These are phyloP conservation scores for Venturia oleaginea DNA, from an alignment of 2,329 filamentous ascomycete species.

Conservation along the genomic window DNA sequence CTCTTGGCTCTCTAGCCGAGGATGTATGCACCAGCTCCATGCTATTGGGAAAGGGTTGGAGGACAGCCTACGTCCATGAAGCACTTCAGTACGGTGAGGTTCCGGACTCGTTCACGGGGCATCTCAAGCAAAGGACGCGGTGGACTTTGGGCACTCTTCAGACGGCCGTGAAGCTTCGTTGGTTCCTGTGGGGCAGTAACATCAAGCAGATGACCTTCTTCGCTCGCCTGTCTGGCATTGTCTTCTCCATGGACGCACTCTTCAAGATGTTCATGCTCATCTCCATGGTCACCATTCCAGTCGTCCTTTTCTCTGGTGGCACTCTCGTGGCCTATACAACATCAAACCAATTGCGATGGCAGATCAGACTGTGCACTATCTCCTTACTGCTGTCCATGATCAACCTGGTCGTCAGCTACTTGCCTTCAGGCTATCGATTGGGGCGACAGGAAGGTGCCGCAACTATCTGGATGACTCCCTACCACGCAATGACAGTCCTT, in stretches of 20 bases:
- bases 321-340: constrained; percentile 48
- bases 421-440: constrained; percentile 50
- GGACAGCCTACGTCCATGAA: constrained; percentile 43
- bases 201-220: constrained; percentile 46
- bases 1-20: constrained; percentile 27
- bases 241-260: constrained; percentile 36
- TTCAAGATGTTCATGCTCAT: constrained; percentile 48
- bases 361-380: constrained; percentile 48
- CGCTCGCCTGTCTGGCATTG: constrained; percentile 50
- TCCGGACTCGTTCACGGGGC: constrained; percentile 46
- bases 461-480: constrained; percentile 55
- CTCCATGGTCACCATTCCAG: constrained; percentile 49
- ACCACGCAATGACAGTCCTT: constrained; percentile 49
- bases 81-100: constrained; percentile 52
- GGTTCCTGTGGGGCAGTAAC: constrained; percentile 47
- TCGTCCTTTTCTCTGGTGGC: constrained; percentile 49
- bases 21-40: constrained; percentile 28
- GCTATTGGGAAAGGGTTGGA: constrained; percentile 23
- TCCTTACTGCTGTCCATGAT: constrained; percentile 43
- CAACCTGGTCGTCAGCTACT: constrained; percentile 49
- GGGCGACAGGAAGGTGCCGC: constrained; percentile 48
- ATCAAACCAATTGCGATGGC: constrained; percentile 47
- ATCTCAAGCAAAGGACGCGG: constrained; percentile 44
- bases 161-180: constrained; percentile 51
- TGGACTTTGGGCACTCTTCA: constrained; percentile 43